Conservation (phyloP, 768 basidiomycete genomes). For the Tephrocybe rancida region DNA sequence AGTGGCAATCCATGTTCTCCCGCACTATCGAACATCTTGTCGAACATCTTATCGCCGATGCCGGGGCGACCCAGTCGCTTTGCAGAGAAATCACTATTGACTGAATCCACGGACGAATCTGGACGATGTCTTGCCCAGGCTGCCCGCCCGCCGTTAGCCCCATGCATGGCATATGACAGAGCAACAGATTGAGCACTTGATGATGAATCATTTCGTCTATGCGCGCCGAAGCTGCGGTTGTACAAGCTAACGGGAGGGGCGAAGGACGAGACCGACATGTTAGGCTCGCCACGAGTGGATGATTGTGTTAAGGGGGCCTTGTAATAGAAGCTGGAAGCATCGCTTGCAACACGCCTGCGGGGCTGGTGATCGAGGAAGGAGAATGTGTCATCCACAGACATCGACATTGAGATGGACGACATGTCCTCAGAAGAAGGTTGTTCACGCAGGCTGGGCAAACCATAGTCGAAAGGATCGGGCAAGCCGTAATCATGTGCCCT, state of each 20-base stretch:
- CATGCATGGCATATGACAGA: slow-evolving; percentile 55
- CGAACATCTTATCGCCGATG: slow-evolving; percentile 88
- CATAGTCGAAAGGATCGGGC: slow-evolving; percentile 77
- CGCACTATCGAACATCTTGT: slow-evolving; percentile 34
- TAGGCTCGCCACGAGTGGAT: slow-evolving; percentile 58
- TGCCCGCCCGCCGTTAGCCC: slow-evolving; percentile 54
- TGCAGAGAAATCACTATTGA: slow-evolving; percentile 63
- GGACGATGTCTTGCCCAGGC: slow-evolving; percentile 62
- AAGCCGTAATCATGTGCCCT: slow-evolving; percentile 62
- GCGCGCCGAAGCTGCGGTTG: slow-evolving; percentile 60
- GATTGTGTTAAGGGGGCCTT: slow-evolving; percentile 37
- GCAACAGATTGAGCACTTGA: slow-evolving; percentile 61
- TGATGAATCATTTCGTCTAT: slow-evolving; percentile 60
- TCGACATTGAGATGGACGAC: slow-evolving; percentile 38
- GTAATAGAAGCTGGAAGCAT: slow-evolving; percentile 81
- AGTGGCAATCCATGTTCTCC: slow-evolving; percentile 56
- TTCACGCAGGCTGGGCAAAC: slow-evolving; percentile 50
- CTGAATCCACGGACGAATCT: slow-evolving; percentile 65
- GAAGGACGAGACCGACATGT: slow-evolving; percentile 51
- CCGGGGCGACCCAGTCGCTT: slow-evolving; percentile 68
- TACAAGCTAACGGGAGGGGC: slow-evolving; percentile 74
- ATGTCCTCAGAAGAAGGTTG: slow-evolving; percentile 63
- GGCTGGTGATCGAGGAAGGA: slow-evolving; percentile 50
- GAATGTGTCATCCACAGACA: slow-evolving; percentile 76
- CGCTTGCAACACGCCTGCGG: slow-evolving; percentile 65